These are phyloP conservation scores for Prunella vulgaris DNA, from an alignment of 257 asterid genomes.

Conservation along the genomic window DNA sequence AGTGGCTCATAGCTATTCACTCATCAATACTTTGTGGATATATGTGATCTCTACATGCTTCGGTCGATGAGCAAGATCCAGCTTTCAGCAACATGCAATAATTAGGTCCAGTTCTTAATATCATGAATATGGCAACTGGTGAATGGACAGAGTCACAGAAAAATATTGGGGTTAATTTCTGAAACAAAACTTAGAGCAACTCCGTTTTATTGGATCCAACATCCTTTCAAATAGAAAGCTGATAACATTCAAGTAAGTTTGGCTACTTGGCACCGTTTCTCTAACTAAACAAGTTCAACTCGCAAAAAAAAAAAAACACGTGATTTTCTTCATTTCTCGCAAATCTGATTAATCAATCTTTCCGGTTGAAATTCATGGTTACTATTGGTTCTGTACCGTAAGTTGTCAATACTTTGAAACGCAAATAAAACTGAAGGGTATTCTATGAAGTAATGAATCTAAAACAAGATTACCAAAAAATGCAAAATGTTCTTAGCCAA, in stretches of 20 bases:
- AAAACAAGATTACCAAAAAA: neutral
- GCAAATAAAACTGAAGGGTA: too few relatives aligned
- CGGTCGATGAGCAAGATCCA: neutral
- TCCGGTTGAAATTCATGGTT: neutral
- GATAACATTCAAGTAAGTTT: neutral
- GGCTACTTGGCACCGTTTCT: neutral
- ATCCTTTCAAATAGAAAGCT: neutral
- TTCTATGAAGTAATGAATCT: neutral
- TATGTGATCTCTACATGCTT: neutral
- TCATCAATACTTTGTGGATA: neutral
- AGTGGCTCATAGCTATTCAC: neutral
- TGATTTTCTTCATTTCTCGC: too few relatives aligned
- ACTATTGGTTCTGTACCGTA: too few relatives aligned
- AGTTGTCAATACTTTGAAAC: too few relatives aligned
- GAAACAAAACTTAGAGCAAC: neutral
- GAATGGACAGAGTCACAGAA: neutral
- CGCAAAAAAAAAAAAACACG: neutral
- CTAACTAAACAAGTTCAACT: neutral
- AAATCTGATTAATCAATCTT: too few relatives aligned
- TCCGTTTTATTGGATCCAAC: neutral
- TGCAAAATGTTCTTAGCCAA: neutral
- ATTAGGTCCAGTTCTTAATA: neutral
- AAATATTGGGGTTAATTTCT: neutral
- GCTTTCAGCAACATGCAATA: neutral
- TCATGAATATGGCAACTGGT: neutral